Evolutionary conservation across 2,329 filamentous ascomycete species (phyloP).

Genomic region (Davidsoniella virescens): DNA sequence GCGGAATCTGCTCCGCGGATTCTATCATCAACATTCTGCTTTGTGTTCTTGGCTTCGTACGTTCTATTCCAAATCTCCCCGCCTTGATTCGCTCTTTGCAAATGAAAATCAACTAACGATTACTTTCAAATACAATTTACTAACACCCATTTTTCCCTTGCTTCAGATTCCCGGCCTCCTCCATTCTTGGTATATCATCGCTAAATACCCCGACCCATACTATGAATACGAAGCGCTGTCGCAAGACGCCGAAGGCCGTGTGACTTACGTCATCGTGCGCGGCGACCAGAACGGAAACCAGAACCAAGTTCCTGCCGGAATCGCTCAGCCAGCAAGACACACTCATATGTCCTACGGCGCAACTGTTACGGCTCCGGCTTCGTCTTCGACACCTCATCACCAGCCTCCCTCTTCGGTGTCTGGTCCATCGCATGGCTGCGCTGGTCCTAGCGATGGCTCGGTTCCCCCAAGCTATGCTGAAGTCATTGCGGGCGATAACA

Average conservation of each 20-base stretch:
- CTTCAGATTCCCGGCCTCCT: constrained; percentile 62
- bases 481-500: constrained; percentile 77
- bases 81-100: neutral
- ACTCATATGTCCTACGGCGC: constrained; percentile 32
- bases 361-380: constrained; percentile 17
- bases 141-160: neutral
- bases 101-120: neutral
- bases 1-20: constrained; percentile 82
- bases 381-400: constrained; percentile 17
- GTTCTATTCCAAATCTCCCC: constrained; percentile 15
- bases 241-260: constrained; percentile 40
- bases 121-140: neutral
- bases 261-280: constrained; percentile 62
- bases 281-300: constrained; percentile 26
- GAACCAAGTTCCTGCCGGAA: constrained; percentile 23
- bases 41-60: constrained; percentile 53
- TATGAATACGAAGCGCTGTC: constrained; percentile 52
- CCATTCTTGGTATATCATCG: constrained; percentile 97
- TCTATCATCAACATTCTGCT: constrained; percentile 91
- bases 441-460: constrained; percentile 24
- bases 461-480: constrained; percentile 78
- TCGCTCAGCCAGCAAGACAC: constrained; percentile 18
- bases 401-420: constrained; percentile 20
- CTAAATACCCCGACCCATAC: constrained; percentile 63
- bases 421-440: constrained; percentile 27